Conservation (phyloP, 179 eudicot genomes). For the Gypsophila paniculata region DNA sequence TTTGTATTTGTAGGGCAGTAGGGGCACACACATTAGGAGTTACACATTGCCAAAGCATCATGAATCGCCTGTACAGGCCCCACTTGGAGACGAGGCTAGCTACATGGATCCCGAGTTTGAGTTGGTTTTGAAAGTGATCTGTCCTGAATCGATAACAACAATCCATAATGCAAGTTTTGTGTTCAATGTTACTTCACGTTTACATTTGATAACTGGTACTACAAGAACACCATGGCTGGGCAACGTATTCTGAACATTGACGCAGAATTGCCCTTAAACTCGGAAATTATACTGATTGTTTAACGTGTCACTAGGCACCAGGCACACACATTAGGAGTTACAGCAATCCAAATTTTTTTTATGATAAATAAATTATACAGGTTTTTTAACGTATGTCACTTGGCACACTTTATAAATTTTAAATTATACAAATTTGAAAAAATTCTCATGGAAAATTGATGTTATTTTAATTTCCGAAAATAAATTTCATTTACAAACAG, state of each 20-base stretch:
- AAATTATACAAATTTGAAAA: too few species aligned
- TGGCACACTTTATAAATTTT: too few species aligned
- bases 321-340: too few species aligned
- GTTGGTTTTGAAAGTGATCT: conserved; percentile 19
- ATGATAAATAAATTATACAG: too few species aligned
- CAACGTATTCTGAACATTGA: conserved; percentile 31
- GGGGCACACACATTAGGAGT: conserved; percentile 34
- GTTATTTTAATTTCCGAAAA: too few species aligned
- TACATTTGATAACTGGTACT: conserved; percentile 28
- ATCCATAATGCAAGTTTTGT: conserved; percentile 25
- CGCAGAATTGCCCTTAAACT: conserved; percentile 22
- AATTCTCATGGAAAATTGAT: too few species aligned
- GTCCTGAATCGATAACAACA: conserved; percentile 25
- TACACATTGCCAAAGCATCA: conserved; percentile 31
- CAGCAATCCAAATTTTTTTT: too few species aligned
- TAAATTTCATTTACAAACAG: too few species aligned
- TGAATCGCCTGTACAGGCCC: conserved; percentile 29
- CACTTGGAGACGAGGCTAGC: conserved; percentile 11
- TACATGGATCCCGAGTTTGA: conserved; percentile 24
- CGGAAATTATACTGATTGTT: conserved; percentile 24
- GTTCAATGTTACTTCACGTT: conserved; percentile 30
- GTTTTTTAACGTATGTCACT: too few species aligned
- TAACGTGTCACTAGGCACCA: too few species aligned
- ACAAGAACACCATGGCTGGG: conserved; percentile 23
- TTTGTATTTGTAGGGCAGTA: conserved; percentile 28